phyloP scores from a whole-genome alignment of 805 yeast species.

The Yarrowia hollandica region DNA sequence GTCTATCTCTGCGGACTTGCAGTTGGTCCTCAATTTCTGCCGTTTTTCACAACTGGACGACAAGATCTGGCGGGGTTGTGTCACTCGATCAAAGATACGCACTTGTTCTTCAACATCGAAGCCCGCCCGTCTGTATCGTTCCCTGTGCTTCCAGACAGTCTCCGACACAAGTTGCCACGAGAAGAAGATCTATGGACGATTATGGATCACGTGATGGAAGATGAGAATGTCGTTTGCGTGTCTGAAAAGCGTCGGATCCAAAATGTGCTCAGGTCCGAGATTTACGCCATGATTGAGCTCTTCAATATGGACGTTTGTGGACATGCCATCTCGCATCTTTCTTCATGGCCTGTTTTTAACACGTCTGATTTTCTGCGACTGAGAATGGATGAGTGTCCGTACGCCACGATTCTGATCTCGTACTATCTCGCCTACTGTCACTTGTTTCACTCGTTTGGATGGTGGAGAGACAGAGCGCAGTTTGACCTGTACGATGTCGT shows the following conservation, averaged over 20 bases:
- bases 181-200: conserved; percentile 2
- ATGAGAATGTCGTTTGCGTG: neutral
- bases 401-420: neutral
- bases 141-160: neutral
- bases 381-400: neutral
- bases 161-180: neutral
- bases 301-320: neutral
- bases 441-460: neutral
- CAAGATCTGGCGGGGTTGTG: neutral
- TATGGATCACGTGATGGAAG: neutral
- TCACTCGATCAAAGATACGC: neutral
- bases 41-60: neutral
- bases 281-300: neutral
- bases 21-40: neutral
- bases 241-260: neutral
- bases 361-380: neutral
- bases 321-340: neutral
- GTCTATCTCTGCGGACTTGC: neutral
- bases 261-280: neutral
- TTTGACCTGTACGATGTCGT: neutral
- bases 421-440: conserved; percentile 1
- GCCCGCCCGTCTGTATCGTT: neutral
- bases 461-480: conserved; percentile 6
- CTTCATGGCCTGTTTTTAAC: neutral
- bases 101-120: neutral